Percentiles rank a stretch among this genome's conserved stretches.
phyloP scores from a whole-genome alignment of 495 filamentous ascomycete genomes.

The Neurospora tetrasperma region DNA sequence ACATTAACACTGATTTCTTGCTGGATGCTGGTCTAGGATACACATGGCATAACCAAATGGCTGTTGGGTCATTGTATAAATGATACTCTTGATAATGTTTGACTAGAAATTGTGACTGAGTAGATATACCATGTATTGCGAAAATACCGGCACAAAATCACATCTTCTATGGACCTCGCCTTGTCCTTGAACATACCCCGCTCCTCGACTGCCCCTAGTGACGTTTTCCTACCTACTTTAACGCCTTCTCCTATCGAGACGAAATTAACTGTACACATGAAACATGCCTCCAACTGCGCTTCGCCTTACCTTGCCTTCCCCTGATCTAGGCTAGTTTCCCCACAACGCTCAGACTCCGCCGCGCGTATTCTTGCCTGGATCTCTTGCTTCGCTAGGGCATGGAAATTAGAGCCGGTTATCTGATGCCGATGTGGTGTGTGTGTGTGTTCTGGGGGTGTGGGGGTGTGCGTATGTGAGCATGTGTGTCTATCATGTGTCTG shows the following conservation, averaged over 20 bases:
- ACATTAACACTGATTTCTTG: background rate
- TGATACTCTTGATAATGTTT: background rate
- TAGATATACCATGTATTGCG: background rate
- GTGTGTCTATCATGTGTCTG: background rate
- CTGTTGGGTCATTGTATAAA: background rate
- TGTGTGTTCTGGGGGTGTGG: too few relatives aligned
- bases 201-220: background rate
- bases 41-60: background rate
- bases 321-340: background rate
- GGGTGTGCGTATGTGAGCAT: background rate
- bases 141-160: background rate
- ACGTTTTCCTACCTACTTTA: background rate
- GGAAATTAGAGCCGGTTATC: background rate
- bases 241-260: background rate
- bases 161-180: background rate
- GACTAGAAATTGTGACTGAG: background rate
- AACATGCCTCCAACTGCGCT: background rate
- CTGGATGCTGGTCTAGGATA: background rate
- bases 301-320: background rate
- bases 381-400: background rate
- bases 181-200: background rate
- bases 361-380: background rate
- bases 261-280: background rate
- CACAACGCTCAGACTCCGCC: background rate
- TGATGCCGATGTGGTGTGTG: background rate